A percentile compares a stretch with the other conserved stretches of the same genome.
These are phyloP conservation scores for Dendrobium nobile DNA, from an alignment of 106 monocot species.

Conservation along the genomic window DNA sequence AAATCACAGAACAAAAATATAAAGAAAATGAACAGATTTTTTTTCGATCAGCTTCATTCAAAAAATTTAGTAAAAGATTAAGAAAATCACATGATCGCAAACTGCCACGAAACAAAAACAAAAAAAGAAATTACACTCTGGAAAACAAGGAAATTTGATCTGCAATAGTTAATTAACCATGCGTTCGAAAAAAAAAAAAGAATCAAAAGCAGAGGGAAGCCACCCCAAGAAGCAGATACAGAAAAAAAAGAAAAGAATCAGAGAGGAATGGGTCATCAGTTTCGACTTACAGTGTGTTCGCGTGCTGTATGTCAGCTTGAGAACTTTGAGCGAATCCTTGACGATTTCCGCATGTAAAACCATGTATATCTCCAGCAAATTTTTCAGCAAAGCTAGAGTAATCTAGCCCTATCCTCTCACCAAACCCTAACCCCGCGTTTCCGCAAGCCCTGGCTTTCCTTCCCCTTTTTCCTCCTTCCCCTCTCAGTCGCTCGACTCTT, in stretches of 20 bases:
- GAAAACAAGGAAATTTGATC: not conserved
- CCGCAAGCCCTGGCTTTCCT: not conserved
- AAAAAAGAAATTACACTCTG: not conserved
- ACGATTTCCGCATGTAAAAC: conserved; percentile 82
- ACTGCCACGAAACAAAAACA: not conserved
- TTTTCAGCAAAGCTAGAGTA: conserved; percentile 25
- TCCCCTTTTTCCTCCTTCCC: not conserved
- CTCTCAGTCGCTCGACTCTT: not conserved
- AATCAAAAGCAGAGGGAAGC: not conserved
- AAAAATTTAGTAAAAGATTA: not conserved
- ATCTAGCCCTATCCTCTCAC: not conserved
- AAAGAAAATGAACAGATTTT: not conserved
- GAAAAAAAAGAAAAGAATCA: not conserved
- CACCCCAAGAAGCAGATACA: not conserved
- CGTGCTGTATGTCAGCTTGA: conserved; percentile 98
- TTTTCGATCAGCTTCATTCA: not conserved
- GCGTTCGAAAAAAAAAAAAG: not conserved
- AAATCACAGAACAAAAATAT: not conserved
- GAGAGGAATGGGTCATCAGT: not conserved
- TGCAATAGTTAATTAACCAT: not conserved
- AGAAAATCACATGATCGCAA: not conserved
- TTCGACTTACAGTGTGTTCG: conserved; percentile 79
- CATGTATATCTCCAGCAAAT: conserved; percentile 3
- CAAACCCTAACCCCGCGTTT: conserved; percentile 10
- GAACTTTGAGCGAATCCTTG: conserved; percentile 92